Evolutionary conservation across 225 moss, liverwort and hornwort genomes (phyloP), one percentile per base, ranked within the genome.

Genomic region (Physcomitrellopsis africana): DNA sequence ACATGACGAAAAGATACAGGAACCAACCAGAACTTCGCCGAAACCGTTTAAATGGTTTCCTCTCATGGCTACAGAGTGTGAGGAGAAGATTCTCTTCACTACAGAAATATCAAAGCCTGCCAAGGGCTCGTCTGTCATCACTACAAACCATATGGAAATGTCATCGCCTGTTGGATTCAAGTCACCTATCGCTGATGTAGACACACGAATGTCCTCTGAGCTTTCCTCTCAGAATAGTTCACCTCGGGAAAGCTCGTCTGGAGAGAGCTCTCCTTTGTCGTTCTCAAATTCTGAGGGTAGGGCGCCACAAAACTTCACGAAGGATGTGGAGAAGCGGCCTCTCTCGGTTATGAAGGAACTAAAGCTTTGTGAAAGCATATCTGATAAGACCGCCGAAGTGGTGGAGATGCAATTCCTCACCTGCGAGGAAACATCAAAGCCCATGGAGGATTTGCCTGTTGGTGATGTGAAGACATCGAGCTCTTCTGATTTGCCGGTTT

Each of bases 401-500:
- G 63, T 46, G 68, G 76, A 58, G 26, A 73, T 64, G 52, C 67
- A 51, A 14, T 63, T 76, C 43, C 47, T 22, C n/a, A 57, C 63
- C 19, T 57, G 57, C 14, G 5, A 55, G 10, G 65, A 67, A 59
- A 66, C 80, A 0, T 81, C 72, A 10, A 78, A 81, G 45, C n/a
- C 19, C 37, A 4, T 37, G 32, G 32, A 37, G 32, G 5, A 11
- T 1, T 59, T 22, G 18, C 58, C 58, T 15, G 0, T 18, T 59
- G 18, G 18, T 22, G 58, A 18, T 10, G 10, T 60, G 29, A 27
- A 60, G 68, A 73, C 74, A 15, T 78, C 83, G 23, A 57, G 56
- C 13, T 27, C 53, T 11, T 64, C 77, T 0, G 79, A 80, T 47
- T 83, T 83, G 44, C 75, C 75, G 11, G 15, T 60, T 51, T 14